These are phyloP conservation scores for Rhodosporidiobolus sp. DNA, from an alignment of 768 basidiomycete genomes.

Conservation along the genomic window DNA sequence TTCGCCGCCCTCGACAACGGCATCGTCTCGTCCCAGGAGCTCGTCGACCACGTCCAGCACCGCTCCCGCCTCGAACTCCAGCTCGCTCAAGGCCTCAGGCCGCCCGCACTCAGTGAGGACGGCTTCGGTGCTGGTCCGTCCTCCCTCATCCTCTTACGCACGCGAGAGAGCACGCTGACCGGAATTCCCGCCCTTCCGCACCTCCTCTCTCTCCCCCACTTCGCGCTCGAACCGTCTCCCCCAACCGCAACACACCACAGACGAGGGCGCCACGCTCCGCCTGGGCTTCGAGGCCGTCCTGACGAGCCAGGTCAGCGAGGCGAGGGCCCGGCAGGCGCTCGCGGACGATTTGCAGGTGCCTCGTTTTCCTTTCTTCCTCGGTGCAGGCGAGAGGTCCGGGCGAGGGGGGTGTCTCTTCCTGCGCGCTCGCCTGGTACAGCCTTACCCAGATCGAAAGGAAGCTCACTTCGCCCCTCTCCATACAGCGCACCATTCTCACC, in stretches of 20 bases:
- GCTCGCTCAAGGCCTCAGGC: background rate
- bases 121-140: constrained; percentile 19
- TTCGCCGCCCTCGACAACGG: constrained; percentile 9
- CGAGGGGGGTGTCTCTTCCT: too few species aligned
- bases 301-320: constrained; percentile 26
- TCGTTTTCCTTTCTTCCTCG: background rate
- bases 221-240: background rate
- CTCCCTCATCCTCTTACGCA: background rate
- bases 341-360: constrained; percentile 26
- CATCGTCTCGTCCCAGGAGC: constrained; percentile 14
- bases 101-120: constrained; percentile 12
- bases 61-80: constrained; percentile 1
- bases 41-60: background rate
- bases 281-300: constrained; percentile 35
- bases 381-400: background rate
- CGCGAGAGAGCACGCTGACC: too few species aligned
- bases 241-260: background rate
- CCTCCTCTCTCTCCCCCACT: background rate
- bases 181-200: background rate
- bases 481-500: constrained; percentile 13
- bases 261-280: constrained; percentile 31
- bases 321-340: constrained; percentile 9
- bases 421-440: background rate
- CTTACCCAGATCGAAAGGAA: background rate
- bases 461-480: background rate